Evolutionary conservation across 805 yeast species (phyloP).

Genomic region (Gaillardinia entomophila): DNA sequence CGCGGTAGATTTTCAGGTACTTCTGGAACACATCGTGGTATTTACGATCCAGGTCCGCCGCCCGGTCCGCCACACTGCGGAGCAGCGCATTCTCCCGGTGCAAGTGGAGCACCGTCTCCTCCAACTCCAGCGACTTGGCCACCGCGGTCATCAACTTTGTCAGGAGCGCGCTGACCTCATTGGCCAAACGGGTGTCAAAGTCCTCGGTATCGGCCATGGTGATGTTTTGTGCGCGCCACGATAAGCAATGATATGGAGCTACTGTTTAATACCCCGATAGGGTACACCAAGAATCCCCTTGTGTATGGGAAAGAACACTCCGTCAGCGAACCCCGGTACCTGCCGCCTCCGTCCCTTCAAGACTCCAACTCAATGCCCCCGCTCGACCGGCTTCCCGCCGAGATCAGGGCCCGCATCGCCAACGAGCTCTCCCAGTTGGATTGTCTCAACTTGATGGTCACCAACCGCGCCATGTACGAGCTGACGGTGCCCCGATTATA

Average conservation of each 20-base stretch:
- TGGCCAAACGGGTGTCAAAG: slow-evolving; percentile 38
- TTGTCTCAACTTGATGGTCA: slow-evolving; percentile 23
- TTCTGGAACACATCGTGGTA: slow-evolving; percentile 22
- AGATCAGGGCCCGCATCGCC: slow-evolving; percentile 26
- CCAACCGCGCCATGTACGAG: slow-evolving; percentile 21
- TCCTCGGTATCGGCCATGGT: slow-evolving; percentile 12
- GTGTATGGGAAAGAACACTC: no score
- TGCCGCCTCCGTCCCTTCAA: no score
- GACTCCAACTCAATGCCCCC: no score
- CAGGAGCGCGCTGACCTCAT: slow-evolving; percentile 52
- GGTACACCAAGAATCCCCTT: slow-evolving; percentile 14
- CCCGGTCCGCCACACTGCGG: slow-evolving; percentile 16
- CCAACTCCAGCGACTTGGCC: slow-evolving; percentile 51
- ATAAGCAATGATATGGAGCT: not conserved
- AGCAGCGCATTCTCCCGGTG: slow-evolving; percentile 30
- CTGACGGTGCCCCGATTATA: slow-evolving; percentile 31
- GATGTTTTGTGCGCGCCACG: not conserved
- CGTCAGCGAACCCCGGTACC: no score
- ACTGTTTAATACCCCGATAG: slow-evolving; percentile 16
- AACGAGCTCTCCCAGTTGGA: slow-evolving; percentile 33
- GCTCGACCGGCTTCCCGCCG: slow-evolving; percentile 33
- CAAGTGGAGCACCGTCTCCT: slow-evolving; percentile 38
- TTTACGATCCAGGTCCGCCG: slow-evolving; percentile 14
- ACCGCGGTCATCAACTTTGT: slow-evolving; percentile 58
- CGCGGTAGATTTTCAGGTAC: slow-evolving; percentile 23